Conservation (phyloP, 345 rosid genomes). For the Isatis tinctoria region DNA sequence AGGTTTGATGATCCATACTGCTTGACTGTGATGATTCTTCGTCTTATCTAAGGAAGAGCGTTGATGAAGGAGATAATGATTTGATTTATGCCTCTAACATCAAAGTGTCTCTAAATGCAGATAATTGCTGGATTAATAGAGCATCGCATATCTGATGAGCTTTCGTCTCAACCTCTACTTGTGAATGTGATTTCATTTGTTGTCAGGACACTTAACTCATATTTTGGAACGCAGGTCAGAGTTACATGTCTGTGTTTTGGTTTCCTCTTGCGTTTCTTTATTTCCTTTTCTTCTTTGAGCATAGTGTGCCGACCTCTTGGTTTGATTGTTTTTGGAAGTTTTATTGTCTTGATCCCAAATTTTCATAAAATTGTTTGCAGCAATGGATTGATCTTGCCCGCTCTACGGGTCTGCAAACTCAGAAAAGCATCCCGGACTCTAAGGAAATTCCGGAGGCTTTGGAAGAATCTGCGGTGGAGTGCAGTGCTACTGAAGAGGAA, state of each 20-base stretch:
- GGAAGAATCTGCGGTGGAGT: slow-evolving; percentile 38
- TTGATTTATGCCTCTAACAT: slow-evolving; percentile 11
- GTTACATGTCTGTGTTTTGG: slow-evolving; percentile 3
- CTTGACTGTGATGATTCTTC: background rate
- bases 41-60: slow-evolving; percentile 1
- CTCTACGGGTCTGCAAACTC: slow-evolving; percentile 70
- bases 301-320: background rate
- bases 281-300: background rate
- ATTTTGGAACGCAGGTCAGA: slow-evolving; percentile 95
- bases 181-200: slow-evolving; percentile 80
- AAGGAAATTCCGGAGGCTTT: slow-evolving; percentile 41
- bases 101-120: slow-evolving; percentile 43
- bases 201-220: slow-evolving; percentile 81
- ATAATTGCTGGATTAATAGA: slow-evolving; percentile 89
- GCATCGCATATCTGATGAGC: slow-evolving; percentile 79
- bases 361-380: slow-evolving; percentile 41
- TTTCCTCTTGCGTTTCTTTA: background rate
- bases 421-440: slow-evolving; percentile 40
- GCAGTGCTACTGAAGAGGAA: slow-evolving; percentile 53
- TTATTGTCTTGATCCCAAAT: background rate
- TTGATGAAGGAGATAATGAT: background rate
- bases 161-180: slow-evolving; percentile 69
- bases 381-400: slow-evolving; percentile 99
- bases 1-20: slow-evolving; percentile 48
- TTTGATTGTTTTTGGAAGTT: background rate